phyloP scores from a whole-genome alignment of 2,329 filamentous ascomycete species.

The Bipolaris bicolor region DNA sequence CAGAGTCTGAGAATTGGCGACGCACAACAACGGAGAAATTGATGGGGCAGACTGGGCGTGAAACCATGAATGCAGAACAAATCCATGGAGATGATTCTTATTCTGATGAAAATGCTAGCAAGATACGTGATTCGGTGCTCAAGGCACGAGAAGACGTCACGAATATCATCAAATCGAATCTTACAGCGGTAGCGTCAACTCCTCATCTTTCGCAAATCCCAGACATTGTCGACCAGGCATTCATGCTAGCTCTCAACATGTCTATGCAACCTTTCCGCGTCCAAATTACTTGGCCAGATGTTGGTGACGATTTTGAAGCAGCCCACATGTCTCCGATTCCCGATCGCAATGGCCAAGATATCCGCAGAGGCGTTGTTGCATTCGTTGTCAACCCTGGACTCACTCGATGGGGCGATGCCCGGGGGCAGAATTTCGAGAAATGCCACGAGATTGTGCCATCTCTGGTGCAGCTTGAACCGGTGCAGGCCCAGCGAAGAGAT shows the following conservation, averaged over 20 bases:
- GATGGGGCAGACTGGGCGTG: not conserved
- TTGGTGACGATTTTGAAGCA: constrained; percentile 9
- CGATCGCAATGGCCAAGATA: constrained; percentile 18
- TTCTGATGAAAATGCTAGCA: not conserved
- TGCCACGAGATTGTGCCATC: constrained; percentile 22
- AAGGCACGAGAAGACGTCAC: not conserved
- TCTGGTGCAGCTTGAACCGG: constrained; percentile 5
- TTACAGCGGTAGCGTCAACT: not conserved
- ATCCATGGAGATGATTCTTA: not conserved
- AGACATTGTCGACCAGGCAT: constrained; percentile 23
- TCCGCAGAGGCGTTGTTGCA: constrained; percentile 12
- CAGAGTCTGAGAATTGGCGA: not conserved
- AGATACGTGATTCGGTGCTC: not conserved
- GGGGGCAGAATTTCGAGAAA: constrained; percentile 26
- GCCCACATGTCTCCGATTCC: constrained; percentile 6
- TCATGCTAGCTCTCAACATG: constrained; percentile 24
- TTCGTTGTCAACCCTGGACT: constrained; percentile 31
- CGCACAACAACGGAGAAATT: constrained; percentile 8
- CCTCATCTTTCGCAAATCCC: not conserved
- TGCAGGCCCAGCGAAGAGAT: not conserved
- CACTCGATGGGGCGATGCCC: constrained; percentile 33
- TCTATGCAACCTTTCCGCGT: constrained; percentile 21
- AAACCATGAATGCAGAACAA: not conserved
- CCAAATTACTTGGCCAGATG: constrained; percentile 22
- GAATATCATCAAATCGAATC: not conserved